phyloP scores from a whole-genome alignment of 768 basidiomycete species.

The Xanthoconium stramineum region DNA sequence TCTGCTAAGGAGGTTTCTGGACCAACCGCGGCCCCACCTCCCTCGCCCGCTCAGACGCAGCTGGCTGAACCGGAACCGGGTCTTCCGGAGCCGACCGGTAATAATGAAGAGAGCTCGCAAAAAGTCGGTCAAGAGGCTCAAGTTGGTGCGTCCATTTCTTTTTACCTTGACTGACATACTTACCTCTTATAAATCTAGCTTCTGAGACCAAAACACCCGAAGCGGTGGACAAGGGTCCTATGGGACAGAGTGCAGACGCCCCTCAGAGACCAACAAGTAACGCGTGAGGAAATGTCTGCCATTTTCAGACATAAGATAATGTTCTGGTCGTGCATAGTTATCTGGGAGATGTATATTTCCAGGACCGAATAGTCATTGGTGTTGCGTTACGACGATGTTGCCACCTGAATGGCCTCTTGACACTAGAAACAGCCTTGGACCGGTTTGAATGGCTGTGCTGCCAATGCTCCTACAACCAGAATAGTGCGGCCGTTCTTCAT shows the following conservation, averaged over 20 bases:
- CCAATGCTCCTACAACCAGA: not conserved
- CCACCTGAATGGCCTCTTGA: too few species aligned
- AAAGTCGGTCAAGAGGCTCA: not conserved
- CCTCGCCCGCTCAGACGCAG: not conserved
- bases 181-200: not conserved
- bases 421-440: too few species aligned
- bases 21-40: not conserved
- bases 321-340: too few species aligned
- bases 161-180: not conserved
- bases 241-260: not conserved
- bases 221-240: not conserved
- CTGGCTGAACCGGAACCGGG: not conserved
- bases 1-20: not conserved
- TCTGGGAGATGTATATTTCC: too few species aligned
- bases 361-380: too few species aligned
- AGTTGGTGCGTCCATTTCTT: not conserved
- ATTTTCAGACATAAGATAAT: not conserved
- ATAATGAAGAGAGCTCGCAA: not conserved
- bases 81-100: not conserved
- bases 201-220: not conserved
- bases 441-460: not conserved
- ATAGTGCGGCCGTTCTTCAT: too few species aligned
- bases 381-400: too few species aligned
- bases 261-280: slow-evolving; percentile 4
- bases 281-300: not conserved